These are phyloP conservation scores for Chiua sp. DNA, from an alignment of 1,284 basidiomycete species.

Conservation along the genomic window DNA sequence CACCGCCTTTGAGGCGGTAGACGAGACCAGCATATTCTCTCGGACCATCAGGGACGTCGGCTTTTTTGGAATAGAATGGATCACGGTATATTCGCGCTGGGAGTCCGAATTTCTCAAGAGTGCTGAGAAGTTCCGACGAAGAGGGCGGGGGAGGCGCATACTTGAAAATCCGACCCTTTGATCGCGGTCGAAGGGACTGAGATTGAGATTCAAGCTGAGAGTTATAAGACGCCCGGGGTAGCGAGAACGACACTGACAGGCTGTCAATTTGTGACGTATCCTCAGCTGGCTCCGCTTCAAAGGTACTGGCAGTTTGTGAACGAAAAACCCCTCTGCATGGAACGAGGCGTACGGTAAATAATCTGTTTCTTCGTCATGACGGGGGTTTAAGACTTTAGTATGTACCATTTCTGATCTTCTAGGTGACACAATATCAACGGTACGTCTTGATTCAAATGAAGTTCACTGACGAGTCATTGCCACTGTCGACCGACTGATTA, in stretches of 20 bases:
- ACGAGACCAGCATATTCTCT: conserved; percentile 84
- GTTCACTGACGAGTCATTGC: conserved; percentile 18
- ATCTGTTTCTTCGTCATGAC: conserved; percentile 20
- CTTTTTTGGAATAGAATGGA: conserved; percentile 79
- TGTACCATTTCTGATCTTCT: conserved; percentile 6
- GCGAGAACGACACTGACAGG: background rate
- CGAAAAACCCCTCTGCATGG: background rate
- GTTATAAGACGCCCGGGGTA: conserved; percentile 27
- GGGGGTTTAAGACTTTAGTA: background rate
- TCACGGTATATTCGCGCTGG: conserved; percentile 72
- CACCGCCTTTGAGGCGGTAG: conserved; percentile 71
- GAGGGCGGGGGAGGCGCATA: conserved; percentile 66
- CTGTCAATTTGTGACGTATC: background rate
- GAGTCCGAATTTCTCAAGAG: conserved; percentile 57
- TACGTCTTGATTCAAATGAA: background rate
- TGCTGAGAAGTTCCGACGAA: conserved; percentile 53
- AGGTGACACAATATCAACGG: conserved; percentile 5
- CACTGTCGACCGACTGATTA: too few species aligned
- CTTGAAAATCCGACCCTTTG: conserved; percentile 24
- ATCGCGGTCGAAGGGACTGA: conserved; percentile 3
- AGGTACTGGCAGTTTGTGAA: conserved; percentile 21
- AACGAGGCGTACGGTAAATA: conserved; percentile 24
- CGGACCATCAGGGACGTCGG: conserved; percentile 72
- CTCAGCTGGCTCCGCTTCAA: conserved; percentile 20
- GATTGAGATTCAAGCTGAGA: conserved; percentile 9